Base-by-base conservation (phyloP, 306 rosid genomes). In the Inga leiocalycina region DNA sequence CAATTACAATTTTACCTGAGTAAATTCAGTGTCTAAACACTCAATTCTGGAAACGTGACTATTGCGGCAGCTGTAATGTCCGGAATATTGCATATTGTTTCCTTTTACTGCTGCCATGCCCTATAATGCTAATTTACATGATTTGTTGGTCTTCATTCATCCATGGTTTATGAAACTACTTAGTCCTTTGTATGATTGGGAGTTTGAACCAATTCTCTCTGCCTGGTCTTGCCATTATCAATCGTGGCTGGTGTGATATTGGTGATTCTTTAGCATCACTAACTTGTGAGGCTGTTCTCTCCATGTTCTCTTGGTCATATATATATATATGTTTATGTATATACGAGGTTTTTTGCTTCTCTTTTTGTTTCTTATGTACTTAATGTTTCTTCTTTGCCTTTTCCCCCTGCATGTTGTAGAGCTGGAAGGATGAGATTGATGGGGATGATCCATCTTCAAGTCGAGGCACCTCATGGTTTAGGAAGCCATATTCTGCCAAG, bases 391-490 rank as follows among this genome's bases (percentile, higher is more conserved):
- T 46, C 22, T 78, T 77, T 49, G 65, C 67, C 4, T 24, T 61
- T 24, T 5, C 34, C 37, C 41, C 35, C n/a, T 81, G 65, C 59
- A 22, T 73, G 77, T 15, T 81, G 66, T 52, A 85, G 88, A 81
- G 85, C 77, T 85, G 83, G 88, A 81, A 85, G 83, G 68, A 52
- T 41, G 80, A n/a, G 51, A 41, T 20, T 65, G 83, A 65, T n/a
- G 76, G 9, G 22, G 80, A 81, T 46, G 74, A 65, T 37, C 80
- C 85, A 67, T 78, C 77, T 72, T 85, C 88, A 72, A 85, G 80
- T 78, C 74, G n/a, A 64, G 73, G 76, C 17, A 13, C 85, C 59
- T 81, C 85, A 9, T 81, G 88, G 85, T 85, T 85, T 78, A 81
- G 24, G 49, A 73, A 85, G 27, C 68, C 81, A 22, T 66, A 64